Base-by-base conservation (phyloP, 2,329 filamentous ascomycete species). In the Diaporthe destruens region DNA sequence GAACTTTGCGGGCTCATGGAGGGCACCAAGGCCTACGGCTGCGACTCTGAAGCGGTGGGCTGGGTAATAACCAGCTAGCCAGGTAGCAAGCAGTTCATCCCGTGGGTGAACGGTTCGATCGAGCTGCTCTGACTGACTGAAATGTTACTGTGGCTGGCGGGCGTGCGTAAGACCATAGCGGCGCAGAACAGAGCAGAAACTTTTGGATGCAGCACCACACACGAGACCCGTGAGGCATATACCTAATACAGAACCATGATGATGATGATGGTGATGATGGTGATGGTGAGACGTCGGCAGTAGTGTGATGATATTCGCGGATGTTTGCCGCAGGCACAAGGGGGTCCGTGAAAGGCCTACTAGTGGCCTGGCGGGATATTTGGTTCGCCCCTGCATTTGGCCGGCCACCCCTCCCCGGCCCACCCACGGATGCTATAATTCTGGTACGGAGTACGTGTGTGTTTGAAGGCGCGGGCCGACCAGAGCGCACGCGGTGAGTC, bases 241-340 rank as follows among this genome's bases (percentile, higher is more conserved):
- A 34, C 25, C 9, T n/a, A n/a, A 6, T 20, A 49, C 18, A 23
- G 16, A 25, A 23, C 34, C 20, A 65, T 51, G 7, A 65, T 51
- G 59, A 36, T 65, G n/a, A n/a, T n/a, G n/a, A n/a, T n/a, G n/a
- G n/a, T n/a, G n/a, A n/a, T n/a, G n/a, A n/a, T n/a, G n/a, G n/a
- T n/a, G n/a, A n/a, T n/a, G 7, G 49, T 63, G 59, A 65, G 59
- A 65, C 59, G 29, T 23, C 59, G 42, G 42, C 44, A 65, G 61
- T 42, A 2, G 12, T 51, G 59, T 65, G 59, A 65, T 65, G 59
- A 34, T 16, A n/a, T 6, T 18, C 18, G 9, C 8, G 9, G 36
- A n/a, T 20, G 20, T 18, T 14, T 18, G 16, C 42, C 42, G 47
- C 9, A 51, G 47, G 42, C 39, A 16, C 39, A 6, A 18, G 1